These are phyloP conservation scores for Saccharomycopsis crataegensis DNA, from an alignment of 1,139 yeast genomes.

Conservation along the genomic window DNA sequence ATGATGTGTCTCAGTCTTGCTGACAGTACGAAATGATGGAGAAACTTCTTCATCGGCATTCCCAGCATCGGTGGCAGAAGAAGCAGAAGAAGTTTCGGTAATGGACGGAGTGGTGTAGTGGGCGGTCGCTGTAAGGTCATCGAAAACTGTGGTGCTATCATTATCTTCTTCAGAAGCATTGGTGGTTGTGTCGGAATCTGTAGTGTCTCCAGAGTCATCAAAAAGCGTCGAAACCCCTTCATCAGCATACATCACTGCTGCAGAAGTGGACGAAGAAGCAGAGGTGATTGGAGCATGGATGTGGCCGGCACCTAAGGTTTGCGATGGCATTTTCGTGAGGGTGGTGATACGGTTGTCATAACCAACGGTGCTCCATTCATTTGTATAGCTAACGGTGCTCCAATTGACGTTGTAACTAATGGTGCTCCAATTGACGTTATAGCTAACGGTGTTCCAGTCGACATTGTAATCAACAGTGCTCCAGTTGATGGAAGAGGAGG, in stretches of 20 bases:
- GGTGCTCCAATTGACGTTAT: too few species aligned
- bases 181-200: constrained; percentile 11
- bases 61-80: constrained; percentile 3
- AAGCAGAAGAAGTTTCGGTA: neutral
- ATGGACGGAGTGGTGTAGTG: too few species aligned
- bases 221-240: neutral
- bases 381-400: too few species aligned
- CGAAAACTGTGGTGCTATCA: neutral
- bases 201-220: neutral
- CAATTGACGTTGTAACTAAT: too few species aligned
- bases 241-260: neutral
- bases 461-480: too few species aligned
- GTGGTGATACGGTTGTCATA: too few species aligned
- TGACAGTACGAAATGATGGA: neutral
- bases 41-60: neutral
- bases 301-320: too few species aligned
- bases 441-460: too few species aligned
- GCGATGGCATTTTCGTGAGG: too few species aligned
- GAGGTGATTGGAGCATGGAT: neutral
- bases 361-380: too few species aligned
- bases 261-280: neutral
- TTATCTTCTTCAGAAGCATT: constrained; percentile 9
- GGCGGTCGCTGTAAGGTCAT: neutral
- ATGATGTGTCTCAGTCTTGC: neutral
- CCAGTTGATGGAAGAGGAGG: too few species aligned